Conservation (phyloP, 2,329 filamentous ascomycete species). For the Elsinoe australis region DNA sequence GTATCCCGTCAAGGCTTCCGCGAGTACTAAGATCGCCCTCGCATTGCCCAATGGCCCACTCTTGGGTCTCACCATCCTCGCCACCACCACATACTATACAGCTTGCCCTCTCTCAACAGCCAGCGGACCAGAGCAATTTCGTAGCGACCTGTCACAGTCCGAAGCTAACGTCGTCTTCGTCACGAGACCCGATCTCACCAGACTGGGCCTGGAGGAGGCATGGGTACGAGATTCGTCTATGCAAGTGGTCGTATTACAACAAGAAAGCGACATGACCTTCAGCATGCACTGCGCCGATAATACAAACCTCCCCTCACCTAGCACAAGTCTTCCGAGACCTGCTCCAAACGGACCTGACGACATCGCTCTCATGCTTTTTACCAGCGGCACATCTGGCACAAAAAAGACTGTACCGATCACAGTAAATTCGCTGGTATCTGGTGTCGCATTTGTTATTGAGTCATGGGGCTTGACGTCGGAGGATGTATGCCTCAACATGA, state of each 20-base stretch:
- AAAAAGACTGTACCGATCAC: conserved; percentile 52
- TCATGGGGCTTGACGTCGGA: conserved; percentile 44
- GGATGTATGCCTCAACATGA: conserved; percentile 52
- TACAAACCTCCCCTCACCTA: background rate
- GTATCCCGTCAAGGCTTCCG: conserved; percentile 17
- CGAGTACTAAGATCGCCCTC: conserved; percentile 43
- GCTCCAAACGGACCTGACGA: conserved; percentile 41
- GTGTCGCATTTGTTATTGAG: conserved; percentile 47
- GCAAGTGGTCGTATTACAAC: conserved; percentile 35
- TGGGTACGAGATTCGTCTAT: conserved; percentile 34
- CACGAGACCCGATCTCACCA: conserved; percentile 35
- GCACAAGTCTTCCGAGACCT: background rate
- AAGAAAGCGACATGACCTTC: conserved; percentile 32
- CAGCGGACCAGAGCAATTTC: conserved; percentile 43
- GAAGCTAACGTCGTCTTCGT: conserved; percentile 43
- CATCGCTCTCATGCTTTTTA: conserved; percentile 48
- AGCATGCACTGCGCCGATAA: conserved; percentile 16
- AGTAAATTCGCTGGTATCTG: conserved; percentile 44
- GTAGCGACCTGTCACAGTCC: conserved; percentile 44
- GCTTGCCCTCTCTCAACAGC: conserved; percentile 47
- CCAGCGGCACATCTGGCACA: conserved; percentile 51
- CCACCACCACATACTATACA: conserved; percentile 45
- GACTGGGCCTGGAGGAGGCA: conserved; percentile 33
- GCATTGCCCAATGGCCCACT: conserved; percentile 49
- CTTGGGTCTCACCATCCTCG: conserved; percentile 45